Conservation (phyloP, 495 filamentous ascomycete species). For the Pyronema domesticum region DNA sequence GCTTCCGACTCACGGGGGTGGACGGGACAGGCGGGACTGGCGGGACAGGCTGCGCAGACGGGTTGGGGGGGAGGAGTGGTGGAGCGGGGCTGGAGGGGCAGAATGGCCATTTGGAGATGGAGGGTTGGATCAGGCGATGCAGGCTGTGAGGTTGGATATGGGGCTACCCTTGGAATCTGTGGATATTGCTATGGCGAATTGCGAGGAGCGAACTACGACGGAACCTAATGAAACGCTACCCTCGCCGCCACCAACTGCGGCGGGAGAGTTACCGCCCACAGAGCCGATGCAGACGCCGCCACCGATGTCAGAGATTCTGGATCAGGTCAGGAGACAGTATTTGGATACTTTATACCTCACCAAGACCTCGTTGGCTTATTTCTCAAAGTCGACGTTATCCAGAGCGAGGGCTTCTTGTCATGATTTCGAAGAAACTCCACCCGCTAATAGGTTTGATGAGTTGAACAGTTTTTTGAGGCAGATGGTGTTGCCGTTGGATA, state of each 20-base stretch:
- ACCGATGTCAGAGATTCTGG: slow-evolving; percentile 36
- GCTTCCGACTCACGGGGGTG: background rate
- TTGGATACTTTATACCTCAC: slow-evolving; percentile 79
- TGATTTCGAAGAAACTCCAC: slow-evolving; percentile 32
- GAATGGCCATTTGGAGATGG: background rate
- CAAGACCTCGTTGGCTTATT: slow-evolving; percentile 86
- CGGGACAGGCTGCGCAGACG: too few relatives aligned
- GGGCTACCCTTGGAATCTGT: background rate
- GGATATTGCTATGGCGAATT: too few relatives aligned
- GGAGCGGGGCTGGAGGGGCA: slow-evolving; percentile 6
- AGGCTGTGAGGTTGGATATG: slow-evolving; percentile 9
- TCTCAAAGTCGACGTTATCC: slow-evolving; percentile 90
- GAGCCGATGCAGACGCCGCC: background rate
- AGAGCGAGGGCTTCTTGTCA: slow-evolving; percentile 64
- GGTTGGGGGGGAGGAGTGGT: slow-evolving; percentile 17
- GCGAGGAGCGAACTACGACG: too few relatives aligned
- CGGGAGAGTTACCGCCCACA: too few relatives aligned
- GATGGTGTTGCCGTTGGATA: slow-evolving; percentile 49
- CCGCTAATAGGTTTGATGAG: slow-evolving; percentile 25
- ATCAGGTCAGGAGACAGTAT: slow-evolving; percentile 59
- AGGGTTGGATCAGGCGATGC: background rate
- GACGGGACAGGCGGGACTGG: background rate
- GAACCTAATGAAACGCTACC: background rate
- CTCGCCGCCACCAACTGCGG: background rate
- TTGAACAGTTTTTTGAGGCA: slow-evolving; percentile 51